phyloP scores from a whole-genome alignment of 305 asterid genomes.

The Solanum hybrid region DNA sequence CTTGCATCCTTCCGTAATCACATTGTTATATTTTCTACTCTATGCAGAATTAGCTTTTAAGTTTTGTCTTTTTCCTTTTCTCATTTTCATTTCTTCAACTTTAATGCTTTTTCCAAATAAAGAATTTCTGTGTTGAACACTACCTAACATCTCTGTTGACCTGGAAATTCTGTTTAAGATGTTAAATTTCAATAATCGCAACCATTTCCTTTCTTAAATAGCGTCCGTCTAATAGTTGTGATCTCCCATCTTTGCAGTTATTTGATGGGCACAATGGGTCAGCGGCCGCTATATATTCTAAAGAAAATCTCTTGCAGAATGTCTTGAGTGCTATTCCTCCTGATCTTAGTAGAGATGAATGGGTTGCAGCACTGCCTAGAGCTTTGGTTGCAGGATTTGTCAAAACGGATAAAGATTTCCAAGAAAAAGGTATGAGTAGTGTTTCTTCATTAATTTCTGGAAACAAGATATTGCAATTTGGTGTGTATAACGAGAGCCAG shows the following conservation, averaged over 20 bases:
- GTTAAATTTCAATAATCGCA: neutral
- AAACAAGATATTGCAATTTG: slow-evolving; percentile 1
- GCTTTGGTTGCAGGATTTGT: slow-evolving; percentile 96
- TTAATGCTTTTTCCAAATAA: neutral
- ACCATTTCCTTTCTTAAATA: slow-evolving; percentile 4
- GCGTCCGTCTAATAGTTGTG: slow-evolving; percentile 4
- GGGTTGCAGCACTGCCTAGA: slow-evolving; percentile 82
- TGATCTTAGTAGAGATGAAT: slow-evolving; percentile 77
- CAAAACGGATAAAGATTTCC: slow-evolving; percentile 92
- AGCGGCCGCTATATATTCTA: slow-evolving; percentile 87
- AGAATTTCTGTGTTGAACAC: neutral
- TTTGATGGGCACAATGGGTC: slow-evolving; percentile 98
- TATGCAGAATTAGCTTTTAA: neutral
- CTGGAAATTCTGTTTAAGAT: neutral
- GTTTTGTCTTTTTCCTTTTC: neutral
- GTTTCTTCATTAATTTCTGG: neutral
- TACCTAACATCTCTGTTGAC: neutral
- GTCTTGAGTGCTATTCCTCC: slow-evolving; percentile 77
- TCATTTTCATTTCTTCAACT: neutral
- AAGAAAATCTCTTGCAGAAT: slow-evolving; percentile 78
- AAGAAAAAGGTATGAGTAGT: slow-evolving; percentile 56
- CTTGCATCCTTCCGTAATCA: neutral
- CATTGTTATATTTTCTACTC: neutral
- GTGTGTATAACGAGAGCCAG: neutral
- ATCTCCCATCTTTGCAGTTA: slow-evolving; percentile 37